Evolutionary conservation across 495 filamentous ascomycete genomes (phyloP), one percentile per base, ranked within the genome.

Genomic region (Trichoderma reesei): DNA sequence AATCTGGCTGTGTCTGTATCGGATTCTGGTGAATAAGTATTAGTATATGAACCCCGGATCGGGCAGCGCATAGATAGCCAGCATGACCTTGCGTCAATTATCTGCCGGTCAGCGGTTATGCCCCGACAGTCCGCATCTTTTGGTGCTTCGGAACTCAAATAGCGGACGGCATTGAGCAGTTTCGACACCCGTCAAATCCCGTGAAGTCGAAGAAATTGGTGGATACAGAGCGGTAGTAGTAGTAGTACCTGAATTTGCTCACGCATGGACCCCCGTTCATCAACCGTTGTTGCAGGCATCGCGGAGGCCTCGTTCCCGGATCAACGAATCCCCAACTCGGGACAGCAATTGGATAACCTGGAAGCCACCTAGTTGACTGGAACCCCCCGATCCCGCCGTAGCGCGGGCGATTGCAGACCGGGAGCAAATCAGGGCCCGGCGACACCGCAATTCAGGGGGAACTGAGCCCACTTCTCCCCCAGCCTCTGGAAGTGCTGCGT

Each of bases 341-440:
- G 26, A 26, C 26, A 26, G 26, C 26, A 26, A 26, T 26, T 26
- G 26, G 26, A 26, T 26, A 26, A n/a, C n/a, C n/a, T n/a, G n/a
- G n/a, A n/a, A 26, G 26, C 26, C 26, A 26, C 51, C 7, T 4
- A 13, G 8, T 9, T 10, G 6, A 34, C 34, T 36, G 9, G 14
- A 11, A 9, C 51, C 51, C 20, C 51, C 51, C 51, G 51, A 56
- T 34, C 20, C 10, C 33, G 20, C 10, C 51, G 14, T 56, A 56
- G 51, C 51, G 51, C 26, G 14, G 46, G 51, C 51, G 51, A 56
- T 56, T 56, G 51, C 51, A 56, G 26, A n/a, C n/a, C n/a, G n/a
- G n/a, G n/a, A 56, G 51, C 51, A 56, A 56, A 56, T 56, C 51
- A 56, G 51, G 51, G 18, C 51, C 51, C 51, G 51, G 51, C 20